Evolutionary conservation across 2,329 filamentous ascomycete genomes (phyloP), one percentile per base, ranked within the genome.

Genomic region (Cordyceps javanica): DNA sequence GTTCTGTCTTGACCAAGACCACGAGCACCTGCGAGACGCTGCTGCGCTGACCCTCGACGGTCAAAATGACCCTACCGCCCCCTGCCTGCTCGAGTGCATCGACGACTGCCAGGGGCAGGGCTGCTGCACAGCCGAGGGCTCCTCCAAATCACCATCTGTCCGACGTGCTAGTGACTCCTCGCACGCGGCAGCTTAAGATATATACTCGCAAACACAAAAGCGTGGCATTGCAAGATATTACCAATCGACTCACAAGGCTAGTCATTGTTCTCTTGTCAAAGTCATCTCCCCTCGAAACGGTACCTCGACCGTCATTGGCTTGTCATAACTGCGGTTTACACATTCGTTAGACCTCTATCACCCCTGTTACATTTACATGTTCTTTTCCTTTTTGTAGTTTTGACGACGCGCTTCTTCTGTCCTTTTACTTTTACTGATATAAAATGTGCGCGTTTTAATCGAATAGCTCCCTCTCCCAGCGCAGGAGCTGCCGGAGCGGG

Each of bases 1-100:
- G 72, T 99, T 87, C 64, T 85, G 82, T 61, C 70, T 83, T 26
- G 82, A 83, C 62, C 67, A 73, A 41, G 70, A 72, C 53, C 79
- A 77, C 61, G 69, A 66, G 57, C 73, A 75, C 39, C 64, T 69
- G 14, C 69, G 72, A 3, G 71, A 74, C 53, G 68, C 69, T 30
- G 66, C 69, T 7, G 68, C 67, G 23, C 64, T 73, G 34, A 60
- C 67, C 5, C 62, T 74, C 32, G 72, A 78, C 57, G 75, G 73
- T 10, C 60, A 60, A 1, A 58, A 45, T 53, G 62, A 71, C 60
- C 57, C 62, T 41, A 55, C 61, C 55, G 54, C 69, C 21, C 65
- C 69, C 2, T 83, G 80, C 61, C 70, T 85, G 36, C 71, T 85
- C 3, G 80, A 80, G 60, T 67, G 71, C 59, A 60, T 75, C 58